Percentiles rank a stretch among this genome's conserved stretches.
phyloP scores from a whole-genome alignment of 257 asterid species.

The Solanum pimpinellifolium region DNA sequence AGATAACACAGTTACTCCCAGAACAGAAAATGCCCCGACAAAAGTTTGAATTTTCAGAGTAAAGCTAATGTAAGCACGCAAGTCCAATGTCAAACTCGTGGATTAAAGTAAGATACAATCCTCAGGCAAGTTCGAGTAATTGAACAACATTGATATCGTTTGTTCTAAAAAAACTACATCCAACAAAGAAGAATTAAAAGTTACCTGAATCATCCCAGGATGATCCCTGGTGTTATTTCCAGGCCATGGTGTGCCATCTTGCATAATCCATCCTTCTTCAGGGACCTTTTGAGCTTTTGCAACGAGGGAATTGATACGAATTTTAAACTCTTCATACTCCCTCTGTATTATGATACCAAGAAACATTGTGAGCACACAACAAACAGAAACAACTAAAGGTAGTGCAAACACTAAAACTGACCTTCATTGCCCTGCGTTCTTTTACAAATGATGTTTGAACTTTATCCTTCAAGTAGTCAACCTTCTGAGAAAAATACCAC shows the following conservation, averaged over 20 bases:
- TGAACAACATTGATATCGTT: neutral
- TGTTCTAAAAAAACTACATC: neutral
- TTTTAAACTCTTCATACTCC: constrained; percentile 92
- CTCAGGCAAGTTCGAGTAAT: neutral
- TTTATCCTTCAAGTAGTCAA: constrained; percentile 84
- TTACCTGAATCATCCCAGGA: constrained; percentile 98
- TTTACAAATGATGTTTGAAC: constrained; percentile 89
- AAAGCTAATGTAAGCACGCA: neutral
- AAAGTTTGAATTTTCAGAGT: neutral
- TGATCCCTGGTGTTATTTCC: constrained; percentile 96
- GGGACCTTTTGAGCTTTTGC: constrained; percentile 89
- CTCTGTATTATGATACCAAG: constrained; percentile 38
- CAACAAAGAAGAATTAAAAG: neutral
- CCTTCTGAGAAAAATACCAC: constrained; percentile 85
- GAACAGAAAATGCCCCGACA: neutral
- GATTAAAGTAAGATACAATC: neutral
- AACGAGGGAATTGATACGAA: constrained; percentile 73
- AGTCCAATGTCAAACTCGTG: neutral
- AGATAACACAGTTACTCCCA: constrained; percentile 3
- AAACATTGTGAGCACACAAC: constrained; percentile 9
- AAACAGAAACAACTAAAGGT: neutral
- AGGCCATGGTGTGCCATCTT: constrained; percentile 99
- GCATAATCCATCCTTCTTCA: constrained; percentile 98
- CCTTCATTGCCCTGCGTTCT: constrained; percentile 99
- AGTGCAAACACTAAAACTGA: constrained; percentile 9